Percentiles rank a stretch among this genome's conserved stretches.
Conservation (phyloP, 768 basidiomycete species). For the Sarcodon aspratus region DNA sequence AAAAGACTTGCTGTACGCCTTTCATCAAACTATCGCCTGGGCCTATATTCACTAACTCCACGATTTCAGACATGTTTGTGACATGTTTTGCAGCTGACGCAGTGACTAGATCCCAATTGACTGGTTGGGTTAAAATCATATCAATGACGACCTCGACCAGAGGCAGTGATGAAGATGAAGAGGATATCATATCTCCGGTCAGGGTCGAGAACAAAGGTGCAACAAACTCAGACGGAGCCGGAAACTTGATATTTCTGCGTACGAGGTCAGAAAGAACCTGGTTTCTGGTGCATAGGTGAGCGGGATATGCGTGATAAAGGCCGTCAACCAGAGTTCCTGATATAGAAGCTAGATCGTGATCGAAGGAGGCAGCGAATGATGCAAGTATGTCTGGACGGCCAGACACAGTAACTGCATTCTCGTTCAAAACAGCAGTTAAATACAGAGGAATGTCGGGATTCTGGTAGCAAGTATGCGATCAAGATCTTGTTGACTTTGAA, state of each 20-base stretch:
- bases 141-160: constrained; percentile 34
- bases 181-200: constrained; percentile 24
- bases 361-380: constrained; percentile 29
- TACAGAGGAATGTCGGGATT: constrained; percentile 14
- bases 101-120: constrained; percentile 37
- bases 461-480: constrained; percentile 3
- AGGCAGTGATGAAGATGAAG: constrained; percentile 9
- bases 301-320: constrained; percentile 38
- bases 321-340: constrained; percentile 29
- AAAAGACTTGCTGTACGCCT: constrained; percentile 14
- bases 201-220: background rate
- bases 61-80: background rate
- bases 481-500: background rate
- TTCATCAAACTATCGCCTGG: constrained; percentile 24
- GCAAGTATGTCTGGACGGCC: constrained; percentile 41
- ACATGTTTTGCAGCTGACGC: constrained; percentile 5
- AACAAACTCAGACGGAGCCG: constrained; percentile 30
- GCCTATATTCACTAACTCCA: background rate
- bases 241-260: constrained; percentile 37
- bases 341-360: constrained; percentile 24
- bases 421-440: constrained; percentile 38
- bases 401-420: constrained; percentile 40
- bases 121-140: constrained; percentile 38
- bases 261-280: constrained; percentile 33
- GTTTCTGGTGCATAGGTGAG: constrained; percentile 20